Evolutionary conservation across 73 alveolate genomes (phyloP), one percentile per base, ranked within the genome.

Genomic region (Paramecium bursaria): DNA sequence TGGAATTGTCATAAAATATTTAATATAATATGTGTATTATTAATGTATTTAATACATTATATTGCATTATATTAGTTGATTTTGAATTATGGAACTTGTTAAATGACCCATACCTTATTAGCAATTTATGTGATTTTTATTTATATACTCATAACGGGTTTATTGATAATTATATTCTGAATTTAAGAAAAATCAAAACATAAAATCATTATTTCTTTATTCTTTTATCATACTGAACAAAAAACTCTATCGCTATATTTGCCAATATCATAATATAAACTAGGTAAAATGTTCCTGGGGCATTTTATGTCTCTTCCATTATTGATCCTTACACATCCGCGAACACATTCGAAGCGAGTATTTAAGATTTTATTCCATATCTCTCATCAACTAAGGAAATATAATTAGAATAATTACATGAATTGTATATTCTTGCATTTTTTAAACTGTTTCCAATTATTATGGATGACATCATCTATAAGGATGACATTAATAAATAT

Each of bases 381-480:
- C 19, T 25, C 44, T 67, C 9, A 42, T 67, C 82, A 67, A 39
- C 82, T 67, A 35, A 3, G 10, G n/a, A n/a, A n/a, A n/a, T 39
- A 6, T 39, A 11, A 39, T 3, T 1, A 0, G 44, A 7, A 57
- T 9, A 17, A 35, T 10, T 67, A 67, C 82, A 67, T 39, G 82
- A 67, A 7, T 31, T 33, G 22, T 67, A 67, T 13, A 67, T 67
- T 33, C 33, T 39, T 3, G 82, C 82, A 35, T 31, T 33, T 42
- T 67, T 67, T 44, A 67, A 67, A 9, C 22, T 35, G 7, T 42
- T 67, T 67, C 82, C 82, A 19, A 47, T 67, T 14, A 67, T 13
- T 5, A 67, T 67, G 19, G 54, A 42, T 33, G 22, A 35, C 23
- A 67, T 25, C 53, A 35, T 67, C 53, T 21, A 30, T 4, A 67